Conservation (phyloP, 2,329 filamentous ascomycete genomes). For the Neophaeococcomyces aloes region DNA sequence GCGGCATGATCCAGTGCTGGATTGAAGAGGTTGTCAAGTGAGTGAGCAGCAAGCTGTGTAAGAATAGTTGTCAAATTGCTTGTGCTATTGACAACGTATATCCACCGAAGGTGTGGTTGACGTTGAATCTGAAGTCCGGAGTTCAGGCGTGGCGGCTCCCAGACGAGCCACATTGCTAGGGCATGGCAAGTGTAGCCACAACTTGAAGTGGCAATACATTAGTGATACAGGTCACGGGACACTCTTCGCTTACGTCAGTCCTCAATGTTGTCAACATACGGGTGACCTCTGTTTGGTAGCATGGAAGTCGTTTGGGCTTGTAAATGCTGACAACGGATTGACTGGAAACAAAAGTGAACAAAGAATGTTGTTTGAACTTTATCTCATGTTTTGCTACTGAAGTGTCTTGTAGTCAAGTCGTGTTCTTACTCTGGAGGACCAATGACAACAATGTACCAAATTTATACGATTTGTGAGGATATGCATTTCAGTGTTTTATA, state of each 20-base stretch:
- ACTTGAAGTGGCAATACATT: neutral
- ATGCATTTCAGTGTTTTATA: too few relatives aligned
- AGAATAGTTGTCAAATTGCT: neutral
- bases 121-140: neutral
- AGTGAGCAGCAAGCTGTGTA: neutral
- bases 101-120: constrained; percentile 6
- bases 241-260: neutral
- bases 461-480: too few relatives aligned
- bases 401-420: too few relatives aligned
- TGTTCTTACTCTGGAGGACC: too few relatives aligned
- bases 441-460: too few relatives aligned
- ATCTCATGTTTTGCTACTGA: too few relatives aligned
- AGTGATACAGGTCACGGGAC: neutral
- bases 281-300: too few relatives aligned
- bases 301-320: too few relatives aligned
- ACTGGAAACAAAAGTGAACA: too few relatives aligned
- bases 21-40: neutral
- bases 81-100: neutral
- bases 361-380: too few relatives aligned
- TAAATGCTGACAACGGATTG: too few relatives aligned
- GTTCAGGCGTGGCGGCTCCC: neutral
- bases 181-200: neutral
- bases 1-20: constrained; percentile 4
- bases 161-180: neutral
- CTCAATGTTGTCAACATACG: too few relatives aligned